Base-by-base conservation (phyloP, 768 basidiomycete species). In the Rhizopogon roseolus region DNA sequence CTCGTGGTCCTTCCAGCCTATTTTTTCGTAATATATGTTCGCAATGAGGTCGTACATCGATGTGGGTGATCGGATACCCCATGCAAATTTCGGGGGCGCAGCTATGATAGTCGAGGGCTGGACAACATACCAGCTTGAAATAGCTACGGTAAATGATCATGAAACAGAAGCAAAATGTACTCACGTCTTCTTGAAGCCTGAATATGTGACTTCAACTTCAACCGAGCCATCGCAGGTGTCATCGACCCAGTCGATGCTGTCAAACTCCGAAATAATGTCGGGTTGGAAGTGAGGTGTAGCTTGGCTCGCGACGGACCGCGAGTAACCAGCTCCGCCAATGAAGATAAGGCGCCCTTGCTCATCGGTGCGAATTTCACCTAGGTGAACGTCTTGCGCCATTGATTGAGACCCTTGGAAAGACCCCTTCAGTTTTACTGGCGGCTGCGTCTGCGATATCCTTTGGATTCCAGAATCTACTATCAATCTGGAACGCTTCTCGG, bases 161-260 rank as follows among this genome's bases (percentile, higher is more conserved):
- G 39, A 17, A 17, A 4, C n/a, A 40, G 7, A 46, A 27, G 14
- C 11, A 49, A 19, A 52, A 19, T 17, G 32, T 42, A 13, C 25
- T 38, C 28, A 37, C 27, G 22, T 49, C 19, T 28, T 32, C 22
- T 22, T 3, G 22, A 3, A 22, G 16, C n/a, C 10, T 19, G 41
- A 27, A 41, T 60, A 54, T 8, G 36, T 59, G 34, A 67, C 62
- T 16, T 49, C 37, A 8, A 66, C 70, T 1, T 57, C 43, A 29
- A 72, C 60, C 57, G 61, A 65, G 1, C 71, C 71, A 40, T 73
- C 71, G 42, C 62, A 69, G 10, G 60, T 65, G 44, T 66, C 66
- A 49, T 73, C 71, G 41, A 69, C 53, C 72, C 71, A 72, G 55
- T 70, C 66, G 32, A 60, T 55, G 46, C 60, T 66, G 54, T 73